Evolutionary conservation across 768 basidiomycete genomes (phyloP), one percentile per base, ranked within the genome.

Genomic region (Termitomyces bulborhizus): DNA sequence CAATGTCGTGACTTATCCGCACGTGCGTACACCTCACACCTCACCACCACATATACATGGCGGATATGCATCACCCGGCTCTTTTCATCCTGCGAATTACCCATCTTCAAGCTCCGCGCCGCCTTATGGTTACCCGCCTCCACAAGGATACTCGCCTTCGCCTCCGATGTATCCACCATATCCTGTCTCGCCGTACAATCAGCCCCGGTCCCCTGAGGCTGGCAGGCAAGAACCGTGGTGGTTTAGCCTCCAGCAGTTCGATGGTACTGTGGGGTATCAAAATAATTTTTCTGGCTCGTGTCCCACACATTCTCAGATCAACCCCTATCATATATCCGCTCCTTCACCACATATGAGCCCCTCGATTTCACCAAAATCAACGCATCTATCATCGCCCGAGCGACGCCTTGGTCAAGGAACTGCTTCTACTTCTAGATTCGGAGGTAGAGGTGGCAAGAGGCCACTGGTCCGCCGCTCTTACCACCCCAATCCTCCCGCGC

Each of bases 401-500:
- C 26, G 32, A 43, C 50, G 34, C 26, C 55, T 31, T 34, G 24
- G 34, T 39, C 37, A 27, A 55, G 29, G 55, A 54, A 39, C 15
- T 44, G 59, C 6, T 57, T 60, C 32, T 46, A 11, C 16, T 18
- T 58, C 44, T 43, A 57, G 21, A 36, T 26, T 53, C 34, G 16
- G 48, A 9, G 57, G 60, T 48, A 44, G 36, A 15, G 60, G 36
- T 21, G 54, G 55, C 27, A 71, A 73, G 15, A 71, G 61, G 31
- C 68, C 70, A 0, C 34, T 70, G 4, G 64, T 71, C 26, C 83
- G 85, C 41, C 77, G 80, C 8, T 63, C 77, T 21, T 88, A 85
- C 61, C 88, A 89, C 59, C 87, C 87, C 2, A 86, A 83, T 54
- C 80, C 85, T 0, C 86, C 88, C 12, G 72, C 82, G 11, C 77